Base-by-base conservation (phyloP, 1,284 basidiomycete species). In the Filobasidium uniguttulatum region DNA sequence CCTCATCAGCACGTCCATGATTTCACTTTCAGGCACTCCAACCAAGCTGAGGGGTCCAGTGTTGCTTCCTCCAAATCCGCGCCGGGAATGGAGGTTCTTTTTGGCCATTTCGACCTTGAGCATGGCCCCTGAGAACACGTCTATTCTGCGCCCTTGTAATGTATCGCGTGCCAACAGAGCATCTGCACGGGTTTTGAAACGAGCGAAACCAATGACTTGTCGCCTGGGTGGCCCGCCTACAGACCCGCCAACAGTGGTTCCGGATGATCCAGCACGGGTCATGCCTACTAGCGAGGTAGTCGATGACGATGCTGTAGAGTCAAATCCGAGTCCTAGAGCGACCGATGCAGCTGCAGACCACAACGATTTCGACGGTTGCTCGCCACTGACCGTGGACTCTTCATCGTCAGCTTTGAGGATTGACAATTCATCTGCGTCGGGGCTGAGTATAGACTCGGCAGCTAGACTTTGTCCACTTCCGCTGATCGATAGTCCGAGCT, bases 41-140 rank as follows among this genome's bases (percentile, higher is more conserved):
- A 26, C 12, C 25, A 43, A 19, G 26, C 25, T 28, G 25, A 43
- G 23, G 15, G 40, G 26, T 17, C 26, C 26, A 23, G 40, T 28
- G n/a, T n/a, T n/a, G 22, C 84, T 81, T 0, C 84, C 85, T 43
- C 40, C 40, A 26, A 43, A 43, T 3, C 40, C 40, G 35, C 87
- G 75, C 71, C 90, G 91, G 20, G 89, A 94, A 65, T 98, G 93
- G 40, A 98, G 68, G 63, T 98, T 97, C 78, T 98, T 98, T 79
- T 98, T 98, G 33, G 93, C 93, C 88, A 98, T 96, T 71, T 98
- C 94, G 15, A 93, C 93, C 68, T 97, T 98, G 46, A 98, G 70
- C 1, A 93, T 83, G 6, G 85, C 82, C 8, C 90, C 90, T 59
- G 89, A 89, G 65, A 97, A 85, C n/a, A 85, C 79, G 63, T 97